Conservation (phyloP, 1,284 basidiomycete species). For the Heterobasidion occidentale region DNA sequence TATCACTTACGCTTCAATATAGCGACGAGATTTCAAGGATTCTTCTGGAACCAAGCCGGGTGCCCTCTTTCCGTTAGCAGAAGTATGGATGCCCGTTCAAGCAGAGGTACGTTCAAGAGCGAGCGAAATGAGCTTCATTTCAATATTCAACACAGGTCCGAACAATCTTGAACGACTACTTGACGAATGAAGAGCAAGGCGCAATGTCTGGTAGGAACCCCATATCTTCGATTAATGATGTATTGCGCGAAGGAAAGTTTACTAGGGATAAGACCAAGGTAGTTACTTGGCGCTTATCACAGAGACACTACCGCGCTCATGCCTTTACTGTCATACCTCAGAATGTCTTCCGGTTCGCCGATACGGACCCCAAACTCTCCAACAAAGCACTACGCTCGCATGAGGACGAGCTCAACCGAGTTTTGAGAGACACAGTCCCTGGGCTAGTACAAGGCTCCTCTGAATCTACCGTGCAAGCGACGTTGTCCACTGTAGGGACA, state of each 20-base stretch:
- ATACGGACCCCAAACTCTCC: conserved; percentile 73
- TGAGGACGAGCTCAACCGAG: conserved; percentile 81
- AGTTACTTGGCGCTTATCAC: background rate
- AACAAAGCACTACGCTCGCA: conserved; percentile 65
- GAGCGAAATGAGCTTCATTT: conserved; percentile 1
- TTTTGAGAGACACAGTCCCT: conserved; percentile 88
- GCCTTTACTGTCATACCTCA: conserved; percentile 20
- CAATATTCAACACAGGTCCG: conserved; percentile 49
- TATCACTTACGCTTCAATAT: too few species aligned
- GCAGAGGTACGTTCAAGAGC: conserved; percentile 56
- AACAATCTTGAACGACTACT: conserved; percentile 83
- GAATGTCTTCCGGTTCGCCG: conserved; percentile 86
- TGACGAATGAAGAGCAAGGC: conserved; percentile 83
- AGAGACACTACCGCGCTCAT: background rate
- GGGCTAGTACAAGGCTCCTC: conserved; percentile 76
- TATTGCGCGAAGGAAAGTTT: conserved; percentile 79
- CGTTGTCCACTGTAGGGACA: conserved; percentile 48
- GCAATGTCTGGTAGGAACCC: conserved; percentile 75
- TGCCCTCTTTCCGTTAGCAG: conserved; percentile 71
- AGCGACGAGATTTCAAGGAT: conserved; percentile 87
- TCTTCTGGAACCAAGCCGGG: conserved; percentile 68
- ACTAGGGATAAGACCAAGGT: conserved; percentile 77
- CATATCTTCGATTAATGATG: conserved; percentile 91
- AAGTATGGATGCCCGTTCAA: conserved; percentile 91
- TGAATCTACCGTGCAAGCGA: conserved; percentile 55